Base-by-base conservation (phyloP, 768 basidiomycete genomes). In the Arthromyces matolae region DNA sequence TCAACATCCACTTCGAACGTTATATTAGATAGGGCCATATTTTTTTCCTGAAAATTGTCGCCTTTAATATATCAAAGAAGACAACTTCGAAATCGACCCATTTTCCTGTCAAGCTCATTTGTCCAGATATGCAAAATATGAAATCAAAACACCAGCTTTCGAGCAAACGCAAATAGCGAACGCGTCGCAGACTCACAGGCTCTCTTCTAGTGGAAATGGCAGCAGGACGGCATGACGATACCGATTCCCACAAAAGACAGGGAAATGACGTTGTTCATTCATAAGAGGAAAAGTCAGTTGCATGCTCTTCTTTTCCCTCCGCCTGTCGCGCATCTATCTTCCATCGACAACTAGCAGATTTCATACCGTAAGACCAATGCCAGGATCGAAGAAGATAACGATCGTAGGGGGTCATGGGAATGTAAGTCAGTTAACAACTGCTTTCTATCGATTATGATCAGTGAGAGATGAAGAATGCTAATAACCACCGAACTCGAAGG, bases 371-470 rank as follows among this genome's bases (percentile, higher is more conserved):
- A 5, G 23, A 37, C 36, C 31, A 23, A 65, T 65, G 60, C n/a
- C n/a, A n/a, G n/a, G n/a, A n/a, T 45, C 63, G 8, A 73, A 69
- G 60, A 78, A 77, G 46, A 63, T 78, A 7, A 67, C 68, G 43
- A 78, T 79, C 42, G 68, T 80, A 14, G 78, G 79, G 18, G 79
- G 77, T 6, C 76, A 80, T 54, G 78, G 79, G 49, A 72, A 75
- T 49, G 77, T 76, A 50, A 35, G 68, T 37, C 14, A 9, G 12
- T 27, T 31, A 27, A 22, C 16, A 14, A 36, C 20, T 16, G 5
- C 25, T 51, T 35, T 31, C 24, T 35, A 8, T 14, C 27, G 25
- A 2, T 24, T n/a, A 49, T 37, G 34, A 29, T 22, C 18, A 12
- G 10, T 16, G 19, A 22, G 10, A 34, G 18, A 43, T 34, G 18